These are phyloP conservation scores for Penicillium sp. DNA, from an alignment of 2,329 filamentous ascomycete genomes.

Conservation along the genomic window DNA sequence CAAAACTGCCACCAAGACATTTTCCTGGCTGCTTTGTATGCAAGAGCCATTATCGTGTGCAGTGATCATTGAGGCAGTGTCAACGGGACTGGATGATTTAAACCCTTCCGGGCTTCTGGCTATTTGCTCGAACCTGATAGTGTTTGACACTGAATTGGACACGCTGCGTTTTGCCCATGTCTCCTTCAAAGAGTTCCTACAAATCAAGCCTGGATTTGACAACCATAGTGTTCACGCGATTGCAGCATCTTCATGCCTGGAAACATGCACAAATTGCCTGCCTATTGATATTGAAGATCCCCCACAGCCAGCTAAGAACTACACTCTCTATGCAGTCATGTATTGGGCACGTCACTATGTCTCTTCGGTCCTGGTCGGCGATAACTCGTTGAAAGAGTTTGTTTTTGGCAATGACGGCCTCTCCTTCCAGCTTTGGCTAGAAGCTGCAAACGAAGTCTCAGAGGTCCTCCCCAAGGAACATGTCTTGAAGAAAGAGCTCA, in stretches of 20 bases:
- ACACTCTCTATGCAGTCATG: background rate
- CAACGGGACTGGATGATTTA: too few species aligned
- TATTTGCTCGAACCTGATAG: background rate
- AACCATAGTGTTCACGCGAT: background rate
- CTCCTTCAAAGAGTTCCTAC: background rate
- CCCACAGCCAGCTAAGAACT: background rate
- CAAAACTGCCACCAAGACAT: background rate
- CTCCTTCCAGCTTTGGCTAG: background rate
- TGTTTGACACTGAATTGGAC: background rate
- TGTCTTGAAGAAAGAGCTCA: background rate
- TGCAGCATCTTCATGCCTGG: background rate
- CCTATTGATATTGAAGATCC: background rate
- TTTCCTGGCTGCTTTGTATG: too few species aligned
- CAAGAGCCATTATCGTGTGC: too few species aligned
- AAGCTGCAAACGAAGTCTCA: background rate
- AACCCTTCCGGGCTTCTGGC: too few species aligned
- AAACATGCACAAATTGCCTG: background rate
- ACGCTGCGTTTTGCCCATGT: background rate
- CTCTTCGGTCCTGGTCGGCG: too few species aligned
- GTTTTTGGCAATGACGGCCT: background rate
- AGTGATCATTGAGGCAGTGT: too few species aligned
- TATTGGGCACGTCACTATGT: background rate
- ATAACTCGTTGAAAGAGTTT: background rate
- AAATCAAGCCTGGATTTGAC: background rate
- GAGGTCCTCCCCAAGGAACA: background rate